phyloP scores from a whole-genome alignment of 129 eudicot species.

The Gnaphalium uliginosum region DNA sequence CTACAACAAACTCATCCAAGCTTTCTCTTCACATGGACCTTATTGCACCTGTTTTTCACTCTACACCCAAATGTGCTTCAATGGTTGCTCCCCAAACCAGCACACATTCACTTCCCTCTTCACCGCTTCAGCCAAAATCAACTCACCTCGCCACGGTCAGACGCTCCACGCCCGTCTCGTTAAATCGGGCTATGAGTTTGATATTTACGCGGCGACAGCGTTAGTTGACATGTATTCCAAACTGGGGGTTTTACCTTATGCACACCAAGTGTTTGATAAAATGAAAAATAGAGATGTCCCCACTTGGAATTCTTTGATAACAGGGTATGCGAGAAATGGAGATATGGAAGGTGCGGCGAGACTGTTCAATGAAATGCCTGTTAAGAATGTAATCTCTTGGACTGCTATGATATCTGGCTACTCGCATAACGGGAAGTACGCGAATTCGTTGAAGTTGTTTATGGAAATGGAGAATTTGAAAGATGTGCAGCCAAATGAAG shows the following conservation, averaged over 20 bases:
- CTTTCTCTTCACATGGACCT: slow-evolving; percentile 73
- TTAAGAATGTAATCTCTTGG: slow-evolving; percentile 69
- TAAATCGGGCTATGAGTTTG: slow-evolving; percentile 52
- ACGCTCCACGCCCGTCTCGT: slow-evolving; percentile 56
- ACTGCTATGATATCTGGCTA: slow-evolving; percentile 82
- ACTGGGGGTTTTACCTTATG: slow-evolving; percentile 52
- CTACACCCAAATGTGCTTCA: slow-evolving; percentile 48
- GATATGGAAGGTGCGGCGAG: slow-evolving; percentile 56
- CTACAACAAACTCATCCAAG: slow-evolving; percentile 81
- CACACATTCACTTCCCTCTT: slow-evolving; percentile 74
- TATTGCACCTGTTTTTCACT: slow-evolving; percentile 45
- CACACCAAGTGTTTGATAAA: slow-evolving; percentile 51
- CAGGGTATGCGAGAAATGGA: slow-evolving; percentile 63
- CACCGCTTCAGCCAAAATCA: slow-evolving; percentile 42
- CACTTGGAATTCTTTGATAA: slow-evolving; percentile 73
- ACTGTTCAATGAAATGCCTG: slow-evolving; percentile 53
- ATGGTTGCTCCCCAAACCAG: slow-evolving; percentile 41
- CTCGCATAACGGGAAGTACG: slow-evolving; percentile 59
- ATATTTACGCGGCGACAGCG: slow-evolving; percentile 56
- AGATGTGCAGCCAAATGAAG: slow-evolving; percentile 60
- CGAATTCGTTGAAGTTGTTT: slow-evolving; percentile 44
- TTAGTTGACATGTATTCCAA: slow-evolving; percentile 70
- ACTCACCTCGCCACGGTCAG: slow-evolving; percentile 42
- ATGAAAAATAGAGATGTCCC: slow-evolving; percentile 50
- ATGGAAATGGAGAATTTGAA: slow-evolving; percentile 63